Conservation (phyloP, 495 filamentous ascomycete species). For the Monascus purpureus region DNA sequence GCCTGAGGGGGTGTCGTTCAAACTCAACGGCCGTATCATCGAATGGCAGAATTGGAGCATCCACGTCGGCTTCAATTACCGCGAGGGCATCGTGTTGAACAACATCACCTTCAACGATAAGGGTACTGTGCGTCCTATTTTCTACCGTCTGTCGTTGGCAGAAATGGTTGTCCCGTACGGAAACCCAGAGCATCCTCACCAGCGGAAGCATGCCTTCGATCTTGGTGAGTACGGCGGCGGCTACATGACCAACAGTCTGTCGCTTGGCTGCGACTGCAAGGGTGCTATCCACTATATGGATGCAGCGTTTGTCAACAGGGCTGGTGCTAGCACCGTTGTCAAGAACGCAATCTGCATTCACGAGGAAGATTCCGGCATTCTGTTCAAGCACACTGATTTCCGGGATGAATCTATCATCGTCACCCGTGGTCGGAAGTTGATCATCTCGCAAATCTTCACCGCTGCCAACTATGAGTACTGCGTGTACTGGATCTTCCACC, state of each 20-base stretch:
- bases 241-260: slow-evolving; percentile 89
- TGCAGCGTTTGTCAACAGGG: slow-evolving; percentile 70
- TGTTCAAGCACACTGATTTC: slow-evolving; percentile 96
- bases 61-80: slow-evolving; percentile 90
- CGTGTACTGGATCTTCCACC: slow-evolving; percentile 86
- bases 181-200: slow-evolving; percentile 84
- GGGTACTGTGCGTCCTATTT: slow-evolving; percentile 62
- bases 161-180: slow-evolving; percentile 98
- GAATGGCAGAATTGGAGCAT: slow-evolving; percentile 94
- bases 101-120: slow-evolving; percentile 89
- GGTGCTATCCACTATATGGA: slow-evolving; percentile 86
- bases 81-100: slow-evolving; percentile 85
- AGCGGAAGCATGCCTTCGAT: slow-evolving; percentile 90
- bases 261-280: slow-evolving; percentile 89
- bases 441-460: slow-evolving; percentile 89
- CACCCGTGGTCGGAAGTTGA: slow-evolving; percentile 73
- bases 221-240: slow-evolving; percentile 88
- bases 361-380: slow-evolving; percentile 85
- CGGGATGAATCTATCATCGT: slow-evolving; percentile 78
- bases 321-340: slow-evolving; percentile 63
- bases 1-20: slow-evolving; percentile 87
- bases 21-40: slow-evolving; percentile 60
- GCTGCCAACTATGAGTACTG: slow-evolving; percentile 98
- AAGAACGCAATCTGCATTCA: slow-evolving; percentile 97
- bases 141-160: slow-evolving; percentile 84